Base-by-base conservation (phyloP, 2,329 filamentous ascomycete genomes). In the Trichoderma hamatum region DNA sequence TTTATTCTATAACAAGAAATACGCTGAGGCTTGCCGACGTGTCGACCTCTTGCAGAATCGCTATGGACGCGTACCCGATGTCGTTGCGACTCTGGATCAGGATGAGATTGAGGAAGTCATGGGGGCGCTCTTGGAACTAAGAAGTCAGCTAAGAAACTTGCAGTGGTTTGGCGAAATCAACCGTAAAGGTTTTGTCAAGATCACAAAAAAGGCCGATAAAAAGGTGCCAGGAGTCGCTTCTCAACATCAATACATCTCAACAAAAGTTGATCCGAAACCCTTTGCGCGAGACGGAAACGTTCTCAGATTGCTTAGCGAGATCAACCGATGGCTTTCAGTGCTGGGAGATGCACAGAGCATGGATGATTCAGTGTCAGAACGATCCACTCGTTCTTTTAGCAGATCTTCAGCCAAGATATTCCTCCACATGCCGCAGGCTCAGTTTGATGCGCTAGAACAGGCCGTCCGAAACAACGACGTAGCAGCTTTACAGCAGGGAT, bases 161-260 rank as follows among this genome's bases (percentile, higher is more conserved):
- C 92, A 97, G 79, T 98, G 94, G 94, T 99, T 98, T 78, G 95
- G 94, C 61, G 95, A 98, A 81, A 95, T 98, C 76, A 99, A 99
- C 79, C 89, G 94, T 64, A 87, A 93, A 72, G 96, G 96, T 2
- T 99, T 99, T 76, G 89, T 96, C 79, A 99, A 99, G 83, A 99
- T 99, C 79, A 97, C 96, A 63, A 99, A 99, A 84, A 99, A 99
- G 81, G 84, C 97, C 56, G 96, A 99, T 81, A 99, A 99, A 83
- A 97, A 97, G 82, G 88, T 97, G 3, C 86, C 91, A 1, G 86
- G 88, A 56, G 88, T 89, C 3, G 87, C 90, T 62, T 90, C 92
- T 0, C 94, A 97, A 82, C 90, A 92, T 77, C 88, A 90, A 69
- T 99, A 98, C 76, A 85, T 99, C 70, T 89, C 92, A 51, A 93